Conservation (phyloP, 257 asterid species). For the Plectranthus barbatus region DNA sequence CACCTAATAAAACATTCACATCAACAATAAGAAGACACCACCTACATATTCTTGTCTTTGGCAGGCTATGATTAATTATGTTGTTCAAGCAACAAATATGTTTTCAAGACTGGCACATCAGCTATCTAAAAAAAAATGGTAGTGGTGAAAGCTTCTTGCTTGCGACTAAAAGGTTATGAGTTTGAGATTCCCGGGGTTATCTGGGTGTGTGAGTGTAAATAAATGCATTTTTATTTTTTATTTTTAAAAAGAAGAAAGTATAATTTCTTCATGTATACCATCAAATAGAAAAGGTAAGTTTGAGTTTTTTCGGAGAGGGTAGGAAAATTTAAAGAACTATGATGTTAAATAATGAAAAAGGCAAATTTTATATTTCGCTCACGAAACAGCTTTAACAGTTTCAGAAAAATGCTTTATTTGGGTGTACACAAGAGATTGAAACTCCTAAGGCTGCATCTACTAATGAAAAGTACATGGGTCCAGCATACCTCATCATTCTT, state of each 20-base stretch:
- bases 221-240: too few species aligned
- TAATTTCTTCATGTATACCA: too few species aligned
- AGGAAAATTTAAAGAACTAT: not conserved
- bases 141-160: too few species aligned
- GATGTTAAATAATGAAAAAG: not conserved
- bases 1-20: not conserved
- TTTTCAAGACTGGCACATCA: not conserved
- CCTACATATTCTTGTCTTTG: not conserved
- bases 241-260: too few species aligned
- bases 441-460: slow-evolving; percentile 2
- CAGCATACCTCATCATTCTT: slow-evolving; percentile 64
- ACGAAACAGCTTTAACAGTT: not conserved
- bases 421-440: not conserved
- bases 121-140: not conserved
- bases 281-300: not conserved
- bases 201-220: too few species aligned
- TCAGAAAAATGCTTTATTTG: not conserved
- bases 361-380: not conserved
- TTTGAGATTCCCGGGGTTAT: too few species aligned
- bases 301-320: not conserved
- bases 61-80: not conserved
- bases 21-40: not conserved
- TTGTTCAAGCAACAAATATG: not conserved
- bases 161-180: too few species aligned
- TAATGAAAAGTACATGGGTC: not conserved